Conservation (phyloP, 2,329 filamentous ascomycete species). For the Spiromastix sp. region DNA sequence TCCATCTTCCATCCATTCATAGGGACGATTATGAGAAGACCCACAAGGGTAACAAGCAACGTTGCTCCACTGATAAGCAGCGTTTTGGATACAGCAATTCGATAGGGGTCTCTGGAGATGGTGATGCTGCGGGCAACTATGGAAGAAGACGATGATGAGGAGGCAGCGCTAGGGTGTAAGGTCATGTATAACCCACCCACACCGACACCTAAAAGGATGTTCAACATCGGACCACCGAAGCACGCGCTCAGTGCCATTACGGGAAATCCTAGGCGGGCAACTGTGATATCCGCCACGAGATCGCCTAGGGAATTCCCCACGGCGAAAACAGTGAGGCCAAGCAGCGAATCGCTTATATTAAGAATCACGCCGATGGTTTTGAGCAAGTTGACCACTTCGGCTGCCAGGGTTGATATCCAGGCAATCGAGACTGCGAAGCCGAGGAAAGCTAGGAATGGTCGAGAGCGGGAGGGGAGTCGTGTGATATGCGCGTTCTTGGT, state of each 20-base stretch:
- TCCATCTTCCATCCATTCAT: conserved; percentile 79
- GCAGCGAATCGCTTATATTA: conserved; percentile 85
- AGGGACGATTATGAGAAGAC: conserved; percentile 70
- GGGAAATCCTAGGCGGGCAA: conserved; percentile 84
- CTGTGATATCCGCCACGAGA: conserved; percentile 86
- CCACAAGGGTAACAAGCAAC: conserved; percentile 66
- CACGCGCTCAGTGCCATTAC: conserved; percentile 94
- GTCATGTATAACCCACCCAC: conserved; percentile 84
- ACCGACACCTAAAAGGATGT: conserved; percentile 92
- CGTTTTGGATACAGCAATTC: conserved; percentile 73
- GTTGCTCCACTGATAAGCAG: conserved; percentile 78
- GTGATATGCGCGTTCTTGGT: conserved; percentile 45
- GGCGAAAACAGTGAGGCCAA: conserved; percentile 91
- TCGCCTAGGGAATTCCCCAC: conserved; percentile 94
- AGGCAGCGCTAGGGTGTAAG: conserved; percentile 63
- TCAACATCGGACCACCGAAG: conserved; percentile 97
- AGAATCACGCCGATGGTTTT: conserved; percentile 89
- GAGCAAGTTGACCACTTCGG: conserved; percentile 88
- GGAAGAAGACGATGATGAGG: conserved; percentile 65
- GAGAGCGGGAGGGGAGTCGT: conserved; percentile 58
- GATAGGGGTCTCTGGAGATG: conserved; percentile 49
- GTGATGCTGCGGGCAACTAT: conserved; percentile 7
- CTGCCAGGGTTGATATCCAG: conserved; percentile 93
- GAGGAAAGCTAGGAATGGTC: conserved; percentile 71
- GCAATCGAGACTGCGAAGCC: conserved; percentile 87